phyloP scores from a whole-genome alignment of 768 basidiomycete genomes.

The Termitomyces sp. region DNA sequence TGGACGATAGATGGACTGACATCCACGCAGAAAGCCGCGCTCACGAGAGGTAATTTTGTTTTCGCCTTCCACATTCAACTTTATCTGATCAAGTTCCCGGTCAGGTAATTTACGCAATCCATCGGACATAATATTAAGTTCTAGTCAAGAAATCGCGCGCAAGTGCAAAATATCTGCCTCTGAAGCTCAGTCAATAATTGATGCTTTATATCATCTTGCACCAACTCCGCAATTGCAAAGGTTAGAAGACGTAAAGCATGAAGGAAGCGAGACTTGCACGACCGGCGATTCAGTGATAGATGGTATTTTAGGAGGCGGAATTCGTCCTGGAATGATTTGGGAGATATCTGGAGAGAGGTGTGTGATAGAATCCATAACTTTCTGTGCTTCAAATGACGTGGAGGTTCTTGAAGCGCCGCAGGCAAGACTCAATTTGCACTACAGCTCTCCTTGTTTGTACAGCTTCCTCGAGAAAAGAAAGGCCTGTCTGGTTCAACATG shows the following conservation, averaged over 20 bases:
- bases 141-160: slow-evolving; percentile 49
- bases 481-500: slow-evolving; percentile 68
- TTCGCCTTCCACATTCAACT: neutral
- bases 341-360: slow-evolving; percentile 91
- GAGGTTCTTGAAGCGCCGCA: slow-evolving; percentile 57
- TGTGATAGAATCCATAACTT: neutral
- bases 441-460: slow-evolving; percentile 76
- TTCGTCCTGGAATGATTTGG: slow-evolving; percentile 78
- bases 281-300: slow-evolving; percentile 77
- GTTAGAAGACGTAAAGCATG: slow-evolving; percentile 35
- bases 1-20: slow-evolving; percentile 3
- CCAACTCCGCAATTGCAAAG: slow-evolving; percentile 32
- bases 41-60: slow-evolving; percentile 27
- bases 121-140: slow-evolving; percentile 46
- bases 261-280: slow-evolving; percentile 50
- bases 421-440: slow-evolving; percentile 94
- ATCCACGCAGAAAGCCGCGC: slow-evolving; percentile 5
- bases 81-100: neutral
- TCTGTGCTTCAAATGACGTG: neutral
- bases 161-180: slow-evolving; percentile 48
- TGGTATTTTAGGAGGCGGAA: slow-evolving; percentile 69
- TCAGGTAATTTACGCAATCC: slow-evolving; percentile 47
- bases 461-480: slow-evolving; percentile 54
- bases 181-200: slow-evolving; percentile 49
- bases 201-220: slow-evolving; percentile 40